Percentiles rank a stretch among this genome's conserved stretches.
Conservation (phyloP, 805 yeast species). For the Myxozyma melibiosi region DNA sequence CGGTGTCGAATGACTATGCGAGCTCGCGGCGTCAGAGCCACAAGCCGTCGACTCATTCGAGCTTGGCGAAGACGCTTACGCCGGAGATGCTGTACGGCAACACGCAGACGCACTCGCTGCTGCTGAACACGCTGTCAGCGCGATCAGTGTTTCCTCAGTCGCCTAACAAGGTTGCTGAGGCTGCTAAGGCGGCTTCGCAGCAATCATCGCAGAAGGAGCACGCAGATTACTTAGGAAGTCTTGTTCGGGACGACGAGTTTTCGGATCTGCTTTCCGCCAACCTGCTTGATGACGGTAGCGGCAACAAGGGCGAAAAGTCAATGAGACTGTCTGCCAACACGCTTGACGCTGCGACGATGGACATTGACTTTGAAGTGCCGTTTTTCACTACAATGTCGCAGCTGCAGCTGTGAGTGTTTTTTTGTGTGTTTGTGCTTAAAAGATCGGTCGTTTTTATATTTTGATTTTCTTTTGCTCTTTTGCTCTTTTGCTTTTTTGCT, state of each 20-base stretch:
- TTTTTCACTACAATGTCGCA: conserved; percentile 27
- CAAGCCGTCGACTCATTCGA: conserved; percentile 3
- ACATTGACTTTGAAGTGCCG: conserved; percentile 10
- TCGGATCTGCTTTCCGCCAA: conserved; percentile 15
- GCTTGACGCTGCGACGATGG: background rate
- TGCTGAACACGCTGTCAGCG: conserved; percentile 21
- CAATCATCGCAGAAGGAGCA: background rate
- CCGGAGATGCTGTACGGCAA: conserved; percentile 21
- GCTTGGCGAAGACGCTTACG: conserved; percentile 6
- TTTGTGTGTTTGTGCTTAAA: background rate
- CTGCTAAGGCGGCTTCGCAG: no score
- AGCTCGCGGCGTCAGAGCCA: background rate
- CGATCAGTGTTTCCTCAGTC: conserved; percentile 10
- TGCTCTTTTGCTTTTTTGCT: background rate
- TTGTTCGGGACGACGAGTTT: conserved; percentile 18
- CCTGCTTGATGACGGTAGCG: conserved; percentile 2
- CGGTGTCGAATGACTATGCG: background rate
- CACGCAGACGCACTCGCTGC: conserved; percentile 2
- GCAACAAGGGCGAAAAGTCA: background rate
- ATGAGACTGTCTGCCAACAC: background rate
- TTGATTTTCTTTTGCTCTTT: background rate
- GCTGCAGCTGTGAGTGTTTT: conserved; percentile 1
- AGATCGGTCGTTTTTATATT: background rate
- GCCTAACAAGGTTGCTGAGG: background rate
- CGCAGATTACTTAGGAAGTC: background rate